phyloP scores from a whole-genome alignment of 129 eudicot genomes.

The Saussurea involucrata region DNA sequence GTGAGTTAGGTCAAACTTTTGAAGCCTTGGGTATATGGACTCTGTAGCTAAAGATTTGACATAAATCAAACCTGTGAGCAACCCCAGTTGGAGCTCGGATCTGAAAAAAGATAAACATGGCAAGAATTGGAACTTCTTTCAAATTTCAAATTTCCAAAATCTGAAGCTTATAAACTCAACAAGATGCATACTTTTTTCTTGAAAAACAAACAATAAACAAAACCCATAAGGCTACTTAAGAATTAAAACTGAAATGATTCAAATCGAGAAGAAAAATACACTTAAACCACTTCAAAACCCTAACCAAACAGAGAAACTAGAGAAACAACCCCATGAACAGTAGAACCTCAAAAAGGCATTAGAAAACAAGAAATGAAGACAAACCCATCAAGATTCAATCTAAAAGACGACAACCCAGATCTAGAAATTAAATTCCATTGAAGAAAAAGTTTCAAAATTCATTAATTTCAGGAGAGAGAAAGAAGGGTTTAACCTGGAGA shows the following conservation, averaged over 20 bases:
- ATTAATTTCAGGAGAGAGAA: constrained; percentile 7
- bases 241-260: constrained; percentile 1
- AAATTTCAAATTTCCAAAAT: neutral
- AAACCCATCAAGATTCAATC: constrained; percentile 26
- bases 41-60: neutral
- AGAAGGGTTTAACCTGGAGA: constrained; percentile 23
- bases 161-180: neutral
- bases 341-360: neutral
- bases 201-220: too few species aligned
- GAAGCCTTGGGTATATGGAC: constrained; percentile 8
- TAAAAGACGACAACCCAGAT: constrained; percentile 38
- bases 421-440: constrained; percentile 11
- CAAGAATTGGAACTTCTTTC: neutral
- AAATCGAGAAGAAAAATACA: neutral
- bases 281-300: constrained; percentile 31
- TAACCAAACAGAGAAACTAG: neutral
- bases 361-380: neutral
- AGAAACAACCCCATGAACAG: neutral
- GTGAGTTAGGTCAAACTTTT: constrained; percentile 31
- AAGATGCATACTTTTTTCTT: constrained; percentile 13
- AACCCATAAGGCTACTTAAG: too few species aligned
- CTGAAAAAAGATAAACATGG: constrained; percentile 18
- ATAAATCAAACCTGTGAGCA: constrained; percentile 15
- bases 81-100: constrained; percentile 31
- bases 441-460: constrained; percentile 4